phyloP scores from a whole-genome alignment of 1,284 basidiomycete species.

The Puccinia coronata region DNA sequence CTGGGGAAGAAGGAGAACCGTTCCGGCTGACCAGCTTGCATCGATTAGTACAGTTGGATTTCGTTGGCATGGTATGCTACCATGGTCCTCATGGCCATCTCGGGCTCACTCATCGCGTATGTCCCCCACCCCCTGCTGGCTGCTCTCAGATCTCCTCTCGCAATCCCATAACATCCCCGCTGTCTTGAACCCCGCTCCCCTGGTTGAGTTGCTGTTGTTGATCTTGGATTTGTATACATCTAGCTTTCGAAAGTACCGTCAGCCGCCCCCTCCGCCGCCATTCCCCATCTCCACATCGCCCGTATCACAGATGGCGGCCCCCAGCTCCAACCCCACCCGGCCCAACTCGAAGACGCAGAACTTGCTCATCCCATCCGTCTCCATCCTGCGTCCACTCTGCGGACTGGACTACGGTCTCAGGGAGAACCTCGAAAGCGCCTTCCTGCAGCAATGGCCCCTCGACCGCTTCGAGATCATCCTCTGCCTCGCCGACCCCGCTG shows the following conservation, averaged over 20 bases:
- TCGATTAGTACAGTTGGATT: slow-evolving; percentile 38
- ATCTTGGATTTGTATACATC: too few relatives aligned
- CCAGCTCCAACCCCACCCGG: slow-evolving; percentile 1
- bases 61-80: slow-evolving; percentile 39
- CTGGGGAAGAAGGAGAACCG: too few relatives aligned
- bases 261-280: slow-evolving; percentile 29
- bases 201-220: too few relatives aligned
- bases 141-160: background rate
- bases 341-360: slow-evolving; percentile 13
- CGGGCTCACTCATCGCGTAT: slow-evolving; percentile 40
- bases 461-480: slow-evolving; percentile 75
- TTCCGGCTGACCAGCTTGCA: background rate
- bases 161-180: too few relatives aligned
- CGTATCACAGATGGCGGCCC: background rate
- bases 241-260: slow-evolving; percentile 37
- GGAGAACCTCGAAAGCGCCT: slow-evolving; percentile 87
- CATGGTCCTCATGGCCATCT: slow-evolving; percentile 42
- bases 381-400: slow-evolving; percentile 84
- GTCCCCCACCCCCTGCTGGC: background rate
- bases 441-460: slow-evolving; percentile 81
- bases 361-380: slow-evolving; percentile 71
- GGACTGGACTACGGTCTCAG: slow-evolving; percentile 89
- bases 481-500: slow-evolving; percentile 76
- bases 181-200: too few relatives aligned
- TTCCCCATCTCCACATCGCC: slow-evolving; percentile 21